Evolutionary conservation across 2,329 filamentous ascomycete species (phyloP), one percentile per base, ranked within the genome.

Genomic region (Ophiostoma piceae): DNA sequence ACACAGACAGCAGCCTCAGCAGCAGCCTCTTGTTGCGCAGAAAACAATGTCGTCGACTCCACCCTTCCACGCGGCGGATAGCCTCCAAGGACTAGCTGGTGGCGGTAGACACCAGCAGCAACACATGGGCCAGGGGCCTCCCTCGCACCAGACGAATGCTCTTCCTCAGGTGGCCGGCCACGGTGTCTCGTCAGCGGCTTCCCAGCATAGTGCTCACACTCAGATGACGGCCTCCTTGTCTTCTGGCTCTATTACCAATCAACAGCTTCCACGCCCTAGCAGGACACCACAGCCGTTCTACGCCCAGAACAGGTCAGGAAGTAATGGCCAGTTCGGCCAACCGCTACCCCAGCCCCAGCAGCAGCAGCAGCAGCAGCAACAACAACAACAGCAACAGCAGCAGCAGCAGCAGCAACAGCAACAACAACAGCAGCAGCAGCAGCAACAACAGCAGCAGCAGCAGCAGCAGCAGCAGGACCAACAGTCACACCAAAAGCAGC

Each of bases 221-320:
- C 75, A 77, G 62, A 68, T 73, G 26, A 41, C 66, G 26, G 74
- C 68, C 3, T 66, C 69, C 2, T 11, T 74, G 29, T 41, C 51
- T 0, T 60, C 73, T 12, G 66, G 68, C 29, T 70, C 74, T 32
- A 66, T 75, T 9, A n/a, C 72, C 5, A 22, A 72, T n/a, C 75
- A 76, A 39, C 73, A 76, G 47, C 71, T 75, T 3, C 71, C 71
- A 0, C 73, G 69, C 3, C 71, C 71, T 1, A 72, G 29, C 43
- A 71, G 69, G 37, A 51, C 68, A 26, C 51, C 70, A 1, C 71
- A 71, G 51, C 22, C 72, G 16, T 67, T 69, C 12, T 73, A 71
- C 62, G 39, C 71, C 1, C 65, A 65, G 12, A 69, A 22, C 32
- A 41, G 71, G 7, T 9, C 68, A 6, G 35, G 37, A 14, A 47